Conservation (phyloP, 768 basidiomycete genomes). For the Russula virescens region DNA sequence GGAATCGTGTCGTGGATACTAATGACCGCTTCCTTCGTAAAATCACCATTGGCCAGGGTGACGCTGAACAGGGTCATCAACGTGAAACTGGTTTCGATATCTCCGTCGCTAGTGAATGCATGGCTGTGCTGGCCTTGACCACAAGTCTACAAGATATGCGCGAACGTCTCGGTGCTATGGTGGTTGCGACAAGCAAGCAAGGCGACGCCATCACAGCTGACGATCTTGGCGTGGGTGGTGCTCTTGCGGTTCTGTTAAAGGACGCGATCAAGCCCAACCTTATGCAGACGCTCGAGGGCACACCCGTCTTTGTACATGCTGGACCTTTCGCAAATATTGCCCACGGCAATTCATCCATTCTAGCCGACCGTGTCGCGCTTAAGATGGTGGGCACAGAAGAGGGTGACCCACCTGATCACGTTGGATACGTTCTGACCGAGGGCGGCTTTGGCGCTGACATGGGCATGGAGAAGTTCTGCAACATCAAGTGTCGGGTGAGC, state of each 20-base stretch:
- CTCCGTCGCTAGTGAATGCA: constrained; percentile 93
- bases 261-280: constrained; percentile 98
- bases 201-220: constrained; percentile 94
- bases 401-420: constrained; percentile 73
- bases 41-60: constrained; percentile 84
- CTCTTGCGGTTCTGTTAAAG: constrained; percentile 95
- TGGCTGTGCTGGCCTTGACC: constrained; percentile 93
- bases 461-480: constrained; percentile 99
- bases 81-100: constrained; percentile 95
- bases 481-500: constrained; percentile 95
- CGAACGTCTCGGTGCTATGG: constrained; percentile 90
- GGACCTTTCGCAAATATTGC: constrained; percentile 99
- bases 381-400: constrained; percentile 95
- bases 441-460: constrained; percentile 99
- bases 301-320: constrained; percentile 97
- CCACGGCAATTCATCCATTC: constrained; percentile 96
- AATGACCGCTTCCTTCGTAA: constrained; percentile 97
- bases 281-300: constrained; percentile 98
- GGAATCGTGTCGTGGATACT: constrained; percentile 95
- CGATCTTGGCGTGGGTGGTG: constrained; percentile 92
- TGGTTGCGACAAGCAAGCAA: constrained; percentile 86
- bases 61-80: constrained; percentile 85
- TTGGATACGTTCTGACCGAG: constrained; percentile 96
- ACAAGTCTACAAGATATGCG: constrained; percentile 90
- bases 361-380: constrained; percentile 94